Conservation (phyloP, 2,329 filamentous ascomycete genomes). For the Periconia macrospinosa region DNA sequence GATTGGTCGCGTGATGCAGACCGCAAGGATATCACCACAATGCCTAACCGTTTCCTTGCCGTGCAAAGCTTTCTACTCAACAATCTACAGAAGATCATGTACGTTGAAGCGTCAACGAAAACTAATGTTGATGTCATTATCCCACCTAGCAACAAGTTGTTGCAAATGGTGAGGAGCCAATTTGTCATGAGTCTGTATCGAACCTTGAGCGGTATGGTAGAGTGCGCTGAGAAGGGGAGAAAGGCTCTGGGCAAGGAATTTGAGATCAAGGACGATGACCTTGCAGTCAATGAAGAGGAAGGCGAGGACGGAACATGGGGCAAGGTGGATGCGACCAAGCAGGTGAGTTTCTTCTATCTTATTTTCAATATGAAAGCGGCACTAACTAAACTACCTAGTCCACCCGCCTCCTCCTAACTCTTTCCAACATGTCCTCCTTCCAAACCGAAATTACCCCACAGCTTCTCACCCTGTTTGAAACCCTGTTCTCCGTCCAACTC, state of each 20-base stretch:
- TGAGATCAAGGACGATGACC: slow-evolving; percentile 55
- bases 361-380: not conserved
- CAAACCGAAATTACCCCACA: slow-evolving; percentile 80
- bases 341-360: slow-evolving; percentile 24
- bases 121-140: slow-evolving; percentile 79
- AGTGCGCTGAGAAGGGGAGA: slow-evolving; percentile 81
- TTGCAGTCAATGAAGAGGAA: slow-evolving; percentile 41
- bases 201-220: slow-evolving; percentile 91
- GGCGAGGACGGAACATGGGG: slow-evolving; percentile 29
- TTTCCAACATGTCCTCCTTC: slow-evolving; percentile 87
- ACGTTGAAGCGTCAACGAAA: slow-evolving; percentile 82
- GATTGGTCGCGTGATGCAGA: slow-evolving; percentile 88
- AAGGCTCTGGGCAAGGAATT: slow-evolving; percentile 62
- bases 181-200: slow-evolving; percentile 96
- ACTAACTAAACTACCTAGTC: slow-evolving; percentile 58
- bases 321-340: slow-evolving; percentile 38
- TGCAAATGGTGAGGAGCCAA: slow-evolving; percentile 87
- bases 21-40: slow-evolving; percentile 82
- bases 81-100: slow-evolving; percentile 94
- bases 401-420: slow-evolving; percentile 87
- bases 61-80: slow-evolving; percentile 81
- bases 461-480: slow-evolving; percentile 91
- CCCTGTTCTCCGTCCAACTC: slow-evolving; percentile 88
- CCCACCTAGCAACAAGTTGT: slow-evolving; percentile 80
- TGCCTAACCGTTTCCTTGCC: slow-evolving; percentile 82